These are phyloP conservation scores for Hyphopichia burtonii DNA, from an alignment of 1,139 yeast species.

Conservation along the genomic window DNA sequence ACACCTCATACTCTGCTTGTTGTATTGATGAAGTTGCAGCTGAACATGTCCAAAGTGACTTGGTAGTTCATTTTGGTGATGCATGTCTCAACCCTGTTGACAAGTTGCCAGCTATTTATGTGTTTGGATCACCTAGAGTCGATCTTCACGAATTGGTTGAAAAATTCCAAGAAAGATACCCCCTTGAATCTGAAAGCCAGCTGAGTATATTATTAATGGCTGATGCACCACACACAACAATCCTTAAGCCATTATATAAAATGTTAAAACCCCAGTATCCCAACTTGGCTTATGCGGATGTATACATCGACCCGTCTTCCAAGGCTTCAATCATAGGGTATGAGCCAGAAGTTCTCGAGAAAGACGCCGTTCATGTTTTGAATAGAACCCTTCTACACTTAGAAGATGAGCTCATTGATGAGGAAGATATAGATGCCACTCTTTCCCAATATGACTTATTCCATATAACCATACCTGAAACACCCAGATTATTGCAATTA, in stretches of 20 bases:
- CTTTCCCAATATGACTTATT: slow-evolving; percentile 52
- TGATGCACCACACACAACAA: slow-evolving; percentile 57
- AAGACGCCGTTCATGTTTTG: slow-evolving; percentile 11
- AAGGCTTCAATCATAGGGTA: slow-evolving; percentile 45
- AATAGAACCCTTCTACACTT: slow-evolving; percentile 26
- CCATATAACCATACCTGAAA: slow-evolving; percentile 71
- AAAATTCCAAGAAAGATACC: slow-evolving; percentile 38
- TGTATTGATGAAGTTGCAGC: slow-evolving; percentile 98
- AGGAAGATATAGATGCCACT: slow-evolving; percentile 19
- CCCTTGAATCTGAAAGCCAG: slow-evolving; percentile 19
- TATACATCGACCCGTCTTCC: slow-evolving; percentile 30
- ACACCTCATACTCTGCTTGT: slow-evolving; percentile 92
- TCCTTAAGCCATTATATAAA: slow-evolving; percentile 34
- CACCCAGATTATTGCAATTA: slow-evolving; percentile 74
- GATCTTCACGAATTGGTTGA: slow-evolving; percentile 31
- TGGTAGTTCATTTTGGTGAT: slow-evolving; percentile 91
- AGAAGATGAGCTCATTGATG: slow-evolving; percentile 9
- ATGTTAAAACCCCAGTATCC: slow-evolving; percentile 35
- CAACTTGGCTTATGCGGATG: slow-evolving; percentile 50
- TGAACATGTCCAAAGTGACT: slow-evolving; percentile 82
- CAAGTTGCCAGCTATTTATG: slow-evolving; percentile 70
- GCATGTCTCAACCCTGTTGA: slow-evolving; percentile 84
- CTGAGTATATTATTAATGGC: slow-evolving; percentile 61
- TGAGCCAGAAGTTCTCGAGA: slow-evolving; percentile 14
- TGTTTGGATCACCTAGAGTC: slow-evolving; percentile 66